Percentiles rank a stretch among this genome's conserved stretches.
These are phyloP conservation scores for Colletotrichum cuscutae DNA, from an alignment of 2,329 filamentous ascomycete species.

Conservation along the genomic window DNA sequence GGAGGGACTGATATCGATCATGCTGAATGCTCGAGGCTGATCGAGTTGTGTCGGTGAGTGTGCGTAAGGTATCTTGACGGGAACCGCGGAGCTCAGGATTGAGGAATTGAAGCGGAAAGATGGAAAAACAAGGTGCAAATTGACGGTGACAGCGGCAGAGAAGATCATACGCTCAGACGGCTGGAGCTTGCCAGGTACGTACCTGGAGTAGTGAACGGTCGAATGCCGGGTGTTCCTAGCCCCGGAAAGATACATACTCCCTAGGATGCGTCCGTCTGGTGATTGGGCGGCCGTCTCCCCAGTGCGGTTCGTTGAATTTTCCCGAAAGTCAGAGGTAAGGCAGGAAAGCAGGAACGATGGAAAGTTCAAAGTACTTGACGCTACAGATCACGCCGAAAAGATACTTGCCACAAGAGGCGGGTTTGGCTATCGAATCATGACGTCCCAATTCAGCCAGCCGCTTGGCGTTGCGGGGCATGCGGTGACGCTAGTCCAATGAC, in stretches of 20 bases:
- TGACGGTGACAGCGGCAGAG: background rate
- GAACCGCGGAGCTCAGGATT: background rate
- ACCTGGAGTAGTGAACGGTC: background rate
- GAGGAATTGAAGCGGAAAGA: background rate
- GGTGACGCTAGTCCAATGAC: constrained; percentile 3
- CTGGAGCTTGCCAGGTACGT: background rate
- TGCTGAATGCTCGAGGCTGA: background rate
- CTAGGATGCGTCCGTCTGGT: background rate
- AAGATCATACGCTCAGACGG: background rate
- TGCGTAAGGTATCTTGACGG: too few species aligned
- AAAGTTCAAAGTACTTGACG: background rate
- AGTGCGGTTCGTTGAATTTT: background rate
- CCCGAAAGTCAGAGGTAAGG: background rate
- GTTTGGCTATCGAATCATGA: constrained; percentile 21
- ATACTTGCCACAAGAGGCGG: background rate
- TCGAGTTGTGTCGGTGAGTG: background rate
- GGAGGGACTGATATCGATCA: background rate
- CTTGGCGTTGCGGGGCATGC: constrained; percentile 22
- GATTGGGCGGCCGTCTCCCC: too few species aligned
- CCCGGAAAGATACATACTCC: background rate
- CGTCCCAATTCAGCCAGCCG: constrained; percentile 19
- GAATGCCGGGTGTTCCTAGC: background rate
- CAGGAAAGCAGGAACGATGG: background rate
- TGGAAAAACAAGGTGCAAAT: background rate
- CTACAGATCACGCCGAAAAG: too few species aligned